These are phyloP conservation scores for Ophioceras dolichostomum DNA, from an alignment of 2,329 filamentous ascomycete species.

Conservation along the genomic window DNA sequence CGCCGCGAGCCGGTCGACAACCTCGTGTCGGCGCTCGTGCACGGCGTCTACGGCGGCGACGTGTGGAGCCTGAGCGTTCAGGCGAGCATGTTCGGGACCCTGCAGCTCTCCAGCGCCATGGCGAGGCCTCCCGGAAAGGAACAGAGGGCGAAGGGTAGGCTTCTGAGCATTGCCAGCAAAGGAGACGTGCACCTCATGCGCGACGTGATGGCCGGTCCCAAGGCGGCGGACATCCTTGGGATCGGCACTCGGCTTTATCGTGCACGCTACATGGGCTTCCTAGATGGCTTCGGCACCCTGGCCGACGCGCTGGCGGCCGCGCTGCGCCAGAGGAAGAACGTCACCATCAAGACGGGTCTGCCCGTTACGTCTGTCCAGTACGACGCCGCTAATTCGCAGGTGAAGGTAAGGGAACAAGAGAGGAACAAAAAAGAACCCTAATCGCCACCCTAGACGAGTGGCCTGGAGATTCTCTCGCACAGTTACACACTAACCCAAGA, in stretches of 20 bases:
- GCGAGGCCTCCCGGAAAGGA: neutral
- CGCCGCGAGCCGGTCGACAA: conserved; percentile 52
- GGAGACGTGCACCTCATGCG: conserved; percentile 4
- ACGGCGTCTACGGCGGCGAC: conserved; percentile 90
- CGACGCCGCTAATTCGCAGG: conserved; percentile 19
- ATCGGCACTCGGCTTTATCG: too few species aligned
- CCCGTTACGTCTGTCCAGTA: conserved; percentile 35
- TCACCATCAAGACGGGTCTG: conserved; percentile 40
- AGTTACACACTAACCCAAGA: too few species aligned
- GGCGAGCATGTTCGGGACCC: conserved; percentile 7
- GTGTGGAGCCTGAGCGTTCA: conserved; percentile 62
- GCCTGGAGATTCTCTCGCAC: too few species aligned
- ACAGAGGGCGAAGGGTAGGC: too few species aligned
- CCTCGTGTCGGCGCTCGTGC: conserved; percentile 60
- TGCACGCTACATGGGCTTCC: conserved; percentile 34
- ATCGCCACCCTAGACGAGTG: too few species aligned
- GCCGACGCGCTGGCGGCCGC: conserved; percentile 37
- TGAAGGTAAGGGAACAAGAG: conserved; percentile 25
- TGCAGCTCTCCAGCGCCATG: neutral
- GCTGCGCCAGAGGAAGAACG: conserved; percentile 41
- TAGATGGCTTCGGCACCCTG: conserved; percentile 51
- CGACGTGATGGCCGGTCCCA: conserved; percentile 7
- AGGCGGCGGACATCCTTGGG: too few species aligned
- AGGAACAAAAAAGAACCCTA: too few species aligned
- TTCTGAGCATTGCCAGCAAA: conserved; percentile 1